Percentiles rank a stretch among this genome's conserved stretches.
Evolutionary conservation across 352 stramenopile species (phyloP).

Genomic region (Globisporangium lucens): DNA sequence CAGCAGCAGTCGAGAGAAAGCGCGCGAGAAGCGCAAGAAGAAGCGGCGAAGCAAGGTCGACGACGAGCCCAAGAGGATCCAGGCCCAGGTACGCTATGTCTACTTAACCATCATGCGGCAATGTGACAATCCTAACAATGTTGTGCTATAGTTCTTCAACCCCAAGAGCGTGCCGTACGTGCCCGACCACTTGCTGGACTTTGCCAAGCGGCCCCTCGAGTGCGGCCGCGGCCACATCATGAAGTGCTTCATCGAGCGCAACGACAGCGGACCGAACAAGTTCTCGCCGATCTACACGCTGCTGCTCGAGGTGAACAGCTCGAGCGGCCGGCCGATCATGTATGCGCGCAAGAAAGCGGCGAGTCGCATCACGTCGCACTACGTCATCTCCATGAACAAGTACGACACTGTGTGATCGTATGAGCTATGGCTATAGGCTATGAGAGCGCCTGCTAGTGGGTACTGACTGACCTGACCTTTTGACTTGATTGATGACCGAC

Average conservation of each 20-base stretch:
- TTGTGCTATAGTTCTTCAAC: conserved; percentile 62
- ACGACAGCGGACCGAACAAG: conserved; percentile 73
- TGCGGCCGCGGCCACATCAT: conserved; percentile 75
- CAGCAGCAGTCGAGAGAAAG: conserved; percentile 29
- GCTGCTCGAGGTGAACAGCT: conserved; percentile 82
- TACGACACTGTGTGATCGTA: conserved; percentile 10
- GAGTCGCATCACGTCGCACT: conserved; percentile 79
- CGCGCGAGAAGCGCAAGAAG: conserved; percentile 53
- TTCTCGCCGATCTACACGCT: conserved; percentile 82
- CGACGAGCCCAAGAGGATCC: conserved; percentile 63
- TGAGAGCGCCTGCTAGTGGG: not conserved
- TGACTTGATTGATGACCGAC: not conserved
- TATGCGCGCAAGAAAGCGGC: conserved; percentile 78
- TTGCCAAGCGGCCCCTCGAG: conserved; percentile 74
- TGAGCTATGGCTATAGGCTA: not conserved
- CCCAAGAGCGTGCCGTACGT: conserved; percentile 81
- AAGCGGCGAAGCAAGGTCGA: conserved; percentile 56
- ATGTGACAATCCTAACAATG: not conserved
- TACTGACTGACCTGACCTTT: not conserved
- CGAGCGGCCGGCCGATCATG: conserved; percentile 78
- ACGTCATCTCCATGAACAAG: conserved; percentile 85
- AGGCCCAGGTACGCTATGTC: conserved; percentile 42
- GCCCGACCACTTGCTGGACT: conserved; percentile 76
- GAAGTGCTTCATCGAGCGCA: conserved; percentile 89
- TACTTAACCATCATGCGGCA: no score